Base-by-base conservation (phyloP, 2,329 filamentous ascomycete species). In the Botrytis squamosa region DNA sequence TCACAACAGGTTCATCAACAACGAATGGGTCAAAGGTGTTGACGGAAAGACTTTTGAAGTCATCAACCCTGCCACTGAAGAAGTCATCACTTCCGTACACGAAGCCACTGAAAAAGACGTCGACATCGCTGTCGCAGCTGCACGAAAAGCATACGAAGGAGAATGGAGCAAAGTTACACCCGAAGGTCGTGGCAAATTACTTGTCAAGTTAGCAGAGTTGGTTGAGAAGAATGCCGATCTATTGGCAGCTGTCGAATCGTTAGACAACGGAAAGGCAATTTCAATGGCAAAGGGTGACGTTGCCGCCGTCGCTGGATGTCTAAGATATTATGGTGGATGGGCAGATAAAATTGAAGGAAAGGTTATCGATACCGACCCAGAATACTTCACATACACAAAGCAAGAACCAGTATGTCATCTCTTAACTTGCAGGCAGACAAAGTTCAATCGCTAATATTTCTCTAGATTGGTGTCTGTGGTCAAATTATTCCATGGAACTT, bases 1-100 rank as follows among this genome's bases (percentile, higher is more conserved):
- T 42, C n/a, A 64, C 29, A 33, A 67, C 55, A 82, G 81, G 60
- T 82, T 93, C 88, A 96, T 97, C 88, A 95, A 96, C 89, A 95
- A 95, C 84, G 92, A 98, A 84, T 98, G 91, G 85, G 89, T 97
- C 77, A 90, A 92, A 83, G 88, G 90, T 82, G 90, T 92, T 76
- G 93, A 97, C 80, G 94, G 94, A 85, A 92, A 93, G 88, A 94
- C 91, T 78, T 96, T 97, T 81, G 94, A 97, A 85, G 92, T 94
- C 83, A 91, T 96, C 87, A 97, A 97, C 88, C 94, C 94, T 75
- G 81, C 91, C 77, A 93, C 89, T 77, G 95, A 97, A 84, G 90
- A 94, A 84, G 89, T 93, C 81, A 97, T 97, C 86, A 89, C 87
- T 86, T 91, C 90, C 72, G 93, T 97, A 79, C 86, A 89, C 82